phyloP scores from a whole-genome alignment of 371 early-diverging fungal species.

The Vairimorpha ceranae region DNA sequence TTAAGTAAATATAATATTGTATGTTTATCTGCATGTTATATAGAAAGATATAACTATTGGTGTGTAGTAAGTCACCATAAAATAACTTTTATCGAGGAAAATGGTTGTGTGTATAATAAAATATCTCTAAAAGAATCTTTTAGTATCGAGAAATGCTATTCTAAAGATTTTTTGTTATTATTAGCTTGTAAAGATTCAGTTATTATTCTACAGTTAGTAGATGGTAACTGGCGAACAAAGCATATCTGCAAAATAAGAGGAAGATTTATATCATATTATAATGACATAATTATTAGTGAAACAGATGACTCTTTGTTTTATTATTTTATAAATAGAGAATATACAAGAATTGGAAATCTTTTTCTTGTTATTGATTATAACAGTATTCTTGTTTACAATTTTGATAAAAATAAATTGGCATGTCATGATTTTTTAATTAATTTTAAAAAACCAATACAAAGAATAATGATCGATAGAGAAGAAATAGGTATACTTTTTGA shows the following conservation, averaged over 20 bases:
- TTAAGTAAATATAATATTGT: background rate
- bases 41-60: constrained; percentile 9
- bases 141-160: background rate
- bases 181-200: background rate
- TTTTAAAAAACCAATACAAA: background rate
- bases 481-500: background rate
- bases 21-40: background rate
- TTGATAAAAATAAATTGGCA: background rate
- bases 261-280: background rate
- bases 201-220: background rate
- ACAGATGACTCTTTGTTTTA: background rate
- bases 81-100: background rate
- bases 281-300: background rate
- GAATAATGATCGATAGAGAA: background rate
- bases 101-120: background rate
- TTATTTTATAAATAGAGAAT: constrained; percentile 2
- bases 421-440: background rate
- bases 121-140: background rate
- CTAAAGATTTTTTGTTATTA: background rate
- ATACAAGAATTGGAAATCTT: background rate
- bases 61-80: background rate
- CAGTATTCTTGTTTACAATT: background rate
- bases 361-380: background rate
- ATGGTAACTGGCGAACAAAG: background rate
- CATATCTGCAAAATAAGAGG: background rate